Evolutionary conservation across 2,329 filamentous ascomycete species (phyloP), one percentile per base, ranked within the genome.

Genomic region (Exophiala sp.): DNA sequence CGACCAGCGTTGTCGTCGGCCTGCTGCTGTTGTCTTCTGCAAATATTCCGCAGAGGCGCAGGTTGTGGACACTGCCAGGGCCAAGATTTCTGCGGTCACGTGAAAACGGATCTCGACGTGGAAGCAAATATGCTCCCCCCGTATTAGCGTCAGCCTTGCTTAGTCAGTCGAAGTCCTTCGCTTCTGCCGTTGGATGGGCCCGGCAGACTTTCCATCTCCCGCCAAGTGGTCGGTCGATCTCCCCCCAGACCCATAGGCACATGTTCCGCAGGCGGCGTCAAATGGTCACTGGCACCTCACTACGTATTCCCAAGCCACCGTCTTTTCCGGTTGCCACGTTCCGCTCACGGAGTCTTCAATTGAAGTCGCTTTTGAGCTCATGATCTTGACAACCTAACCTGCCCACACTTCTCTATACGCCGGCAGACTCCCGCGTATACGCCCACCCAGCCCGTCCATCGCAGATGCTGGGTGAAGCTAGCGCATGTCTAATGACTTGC

Each of bases 41-140:
- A 30, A 43, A 43, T 43, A 43, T 43, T 43, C 40, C 19, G 38
- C 21, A 21, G 21, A 19, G n/a, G 38, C 38, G 38, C 38, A 43
- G 40, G 22, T 43, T 43, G 40, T 43, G 40, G 40, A 43, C 34
- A 18, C 34, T 37, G 34, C 14, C 18, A 37, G 18, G 14, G 40
- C 40, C 40, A 30, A 43, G 40, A 43, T 43, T 43, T 43, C 40
- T 37, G 14, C 14, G 11, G 34, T 37, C 34, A 37, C 34, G 34
- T 37, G 34, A n/a, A n/a, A n/a, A n/a, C n/a, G n/a, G n/a, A 18
- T 16, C 14, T 37, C 16, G 29, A n/a, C 29, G 3, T 32, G 6
- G 7, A 7, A 9, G 34, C 14, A 18, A 2, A 37, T 11, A 6
- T 6, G 34, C 14, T 6, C 7, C 14, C 18, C 7, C 34, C 34